Conservation (phyloP, 2,329 filamentous ascomycete species). For the Tolypocladium endophyticum region DNA sequence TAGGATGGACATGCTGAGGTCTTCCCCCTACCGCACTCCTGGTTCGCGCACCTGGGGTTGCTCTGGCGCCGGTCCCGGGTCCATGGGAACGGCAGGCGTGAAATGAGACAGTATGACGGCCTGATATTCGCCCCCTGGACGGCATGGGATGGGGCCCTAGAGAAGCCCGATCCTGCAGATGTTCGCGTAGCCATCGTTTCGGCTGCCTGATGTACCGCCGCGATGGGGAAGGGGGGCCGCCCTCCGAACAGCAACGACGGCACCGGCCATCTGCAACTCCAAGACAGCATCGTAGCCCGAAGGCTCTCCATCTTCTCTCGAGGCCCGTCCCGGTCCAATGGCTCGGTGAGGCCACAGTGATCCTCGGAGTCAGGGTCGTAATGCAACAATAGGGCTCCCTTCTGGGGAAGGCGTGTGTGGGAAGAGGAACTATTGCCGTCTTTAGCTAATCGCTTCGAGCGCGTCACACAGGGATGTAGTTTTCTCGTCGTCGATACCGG, state of each 20-base stretch:
- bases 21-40: background rate
- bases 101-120: background rate
- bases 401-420: background rate
- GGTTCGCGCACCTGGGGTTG: background rate
- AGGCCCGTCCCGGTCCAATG: conserved; percentile 2
- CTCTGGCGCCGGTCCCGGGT: background rate
- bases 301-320: background rate
- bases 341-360: background rate
- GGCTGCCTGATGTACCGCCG: background rate
- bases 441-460: conserved; percentile 1
- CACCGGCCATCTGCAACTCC: background rate
- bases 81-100: background rate
- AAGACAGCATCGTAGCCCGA: background rate
- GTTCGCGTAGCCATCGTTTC: conserved; percentile 2
- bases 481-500: background rate
- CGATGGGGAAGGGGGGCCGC: background rate
- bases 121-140: background rate
- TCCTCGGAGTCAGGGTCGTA: background rate
- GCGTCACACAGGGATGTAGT: background rate
- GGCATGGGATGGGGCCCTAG: background rate
- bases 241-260: background rate
- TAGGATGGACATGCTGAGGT: background rate
- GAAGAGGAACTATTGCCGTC: background rate
- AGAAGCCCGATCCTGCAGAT: conserved; percentile 2
- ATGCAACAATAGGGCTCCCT: background rate